phyloP scores from a whole-genome alignment of 768 basidiomycete genomes.

The Phlegmacium glaucopus region DNA sequence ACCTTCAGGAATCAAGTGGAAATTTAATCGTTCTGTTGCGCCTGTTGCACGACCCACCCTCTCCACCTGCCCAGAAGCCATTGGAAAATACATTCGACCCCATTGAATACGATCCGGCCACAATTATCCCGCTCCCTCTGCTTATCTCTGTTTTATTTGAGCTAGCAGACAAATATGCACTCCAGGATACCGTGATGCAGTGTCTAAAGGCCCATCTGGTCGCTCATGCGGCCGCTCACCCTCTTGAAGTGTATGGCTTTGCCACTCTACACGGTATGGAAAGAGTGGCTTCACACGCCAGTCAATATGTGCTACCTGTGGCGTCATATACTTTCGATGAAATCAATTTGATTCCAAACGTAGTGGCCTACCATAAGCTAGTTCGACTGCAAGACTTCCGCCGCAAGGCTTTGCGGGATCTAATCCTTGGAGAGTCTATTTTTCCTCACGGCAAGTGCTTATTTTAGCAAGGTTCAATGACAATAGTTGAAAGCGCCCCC shows the following conservation, averaged over 20 bases:
- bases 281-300: conserved; percentile 52
- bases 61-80: conserved; percentile 35
- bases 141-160: conserved; percentile 49
- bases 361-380: conserved; percentile 61
- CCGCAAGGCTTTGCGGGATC: conserved; percentile 46
- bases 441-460: conserved; percentile 58
- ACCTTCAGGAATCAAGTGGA: conserved; percentile 51
- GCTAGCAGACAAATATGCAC: conserved; percentile 65
- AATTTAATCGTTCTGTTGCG: conserved; percentile 49
- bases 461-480: background rate
- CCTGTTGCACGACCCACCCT: conserved; percentile 53
- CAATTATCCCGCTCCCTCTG: conserved; percentile 63
- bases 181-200: conserved; percentile 41
- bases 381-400: conserved; percentile 57
- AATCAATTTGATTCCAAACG: conserved; percentile 51
- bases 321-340: conserved; percentile 49
- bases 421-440: conserved; percentile 56
- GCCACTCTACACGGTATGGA: conserved; percentile 42
- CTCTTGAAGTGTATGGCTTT: conserved; percentile 61
- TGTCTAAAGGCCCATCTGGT: conserved; percentile 49
- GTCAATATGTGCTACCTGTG: conserved; percentile 57
- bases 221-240: conserved; percentile 59
- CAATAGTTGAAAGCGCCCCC: conserved; percentile 3
- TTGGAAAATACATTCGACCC: conserved; percentile 25
- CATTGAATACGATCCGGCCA: conserved; percentile 35